Percentiles rank a stretch among this genome's conserved stretches.
Conservation (phyloP, 225 moss, liverwort and hornwort genomes). For the Ulota crispa region DNA sequence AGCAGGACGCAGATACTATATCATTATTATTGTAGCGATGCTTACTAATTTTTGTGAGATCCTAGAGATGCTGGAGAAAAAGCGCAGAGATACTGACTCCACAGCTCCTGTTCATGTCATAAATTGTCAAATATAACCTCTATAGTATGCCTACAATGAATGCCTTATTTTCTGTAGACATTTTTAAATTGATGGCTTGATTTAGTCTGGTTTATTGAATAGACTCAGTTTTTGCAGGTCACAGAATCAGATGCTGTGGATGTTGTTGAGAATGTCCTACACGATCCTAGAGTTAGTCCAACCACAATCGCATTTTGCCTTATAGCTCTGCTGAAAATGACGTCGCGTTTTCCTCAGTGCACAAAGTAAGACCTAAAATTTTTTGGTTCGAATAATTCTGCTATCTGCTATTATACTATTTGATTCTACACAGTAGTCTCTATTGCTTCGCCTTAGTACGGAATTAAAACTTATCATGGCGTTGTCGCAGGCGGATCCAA, state of each 20-base stretch:
- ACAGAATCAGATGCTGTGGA: conserved; percentile 97
- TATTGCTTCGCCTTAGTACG: not conserved
- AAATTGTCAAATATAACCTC: not conserved
- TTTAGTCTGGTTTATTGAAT: conserved; percentile 19
- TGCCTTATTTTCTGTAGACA: not conserved
- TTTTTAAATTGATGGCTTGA: not conserved
- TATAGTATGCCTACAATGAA: not conserved
- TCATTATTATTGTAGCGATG: not conserved
- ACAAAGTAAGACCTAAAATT: conserved; percentile 51
- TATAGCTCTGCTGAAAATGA: conserved; percentile 81
- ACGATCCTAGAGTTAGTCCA: conserved; percentile 56
- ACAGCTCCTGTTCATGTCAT: not conserved
- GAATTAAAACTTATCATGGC: not conserved
- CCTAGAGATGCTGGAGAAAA: not conserved
- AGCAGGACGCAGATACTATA: conserved; percentile 22
- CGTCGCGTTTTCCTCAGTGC: conserved; percentile 79
- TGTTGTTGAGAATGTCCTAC: conserved; percentile 70
- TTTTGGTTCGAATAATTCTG: conserved; percentile 1
- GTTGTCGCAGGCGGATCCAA: conserved; percentile 61
- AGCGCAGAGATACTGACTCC: not conserved
- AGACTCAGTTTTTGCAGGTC: conserved; percentile 49
- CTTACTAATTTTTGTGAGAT: not conserved
- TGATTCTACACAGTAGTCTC: not conserved
- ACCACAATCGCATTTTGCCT: conserved; percentile 68
- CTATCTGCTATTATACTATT: conserved; percentile 4